These are phyloP conservation scores for Leccinum huronense DNA, from an alignment of 1,284 basidiomycete species.

Conservation along the genomic window DNA sequence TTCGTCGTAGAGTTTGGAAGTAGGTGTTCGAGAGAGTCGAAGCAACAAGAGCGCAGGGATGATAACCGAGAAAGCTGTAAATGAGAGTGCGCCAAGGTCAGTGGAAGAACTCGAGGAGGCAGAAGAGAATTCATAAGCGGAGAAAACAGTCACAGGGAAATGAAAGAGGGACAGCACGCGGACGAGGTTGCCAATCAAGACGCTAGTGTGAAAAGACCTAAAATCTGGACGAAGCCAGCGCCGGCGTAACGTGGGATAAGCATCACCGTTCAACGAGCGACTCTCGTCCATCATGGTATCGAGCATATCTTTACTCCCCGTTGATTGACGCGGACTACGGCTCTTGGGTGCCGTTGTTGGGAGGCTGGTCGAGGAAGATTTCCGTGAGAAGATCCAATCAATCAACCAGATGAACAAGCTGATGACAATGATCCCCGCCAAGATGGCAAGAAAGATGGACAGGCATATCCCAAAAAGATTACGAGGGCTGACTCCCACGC, in stretches of 20 bases:
- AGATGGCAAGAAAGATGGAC: constrained; percentile 77
- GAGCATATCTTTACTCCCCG: constrained; percentile 51
- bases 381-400: constrained; percentile 53
- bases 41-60: constrained; percentile 75
- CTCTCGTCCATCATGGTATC: constrained; percentile 53
- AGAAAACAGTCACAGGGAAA: constrained; percentile 90
- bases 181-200: constrained; percentile 86
- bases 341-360: constrained; percentile 38
- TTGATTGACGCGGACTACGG: constrained; percentile 54
- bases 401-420: constrained; percentile 72
- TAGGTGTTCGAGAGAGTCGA: constrained; percentile 76
- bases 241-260: constrained; percentile 33
- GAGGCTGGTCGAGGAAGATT: constrained; percentile 29
- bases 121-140: constrained; percentile 57
- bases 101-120: constrained; percentile 46
- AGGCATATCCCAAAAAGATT: constrained; percentile 87
- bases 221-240: constrained; percentile 65
- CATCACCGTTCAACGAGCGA: constrained; percentile 47
- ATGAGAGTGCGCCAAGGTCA: constrained; percentile 71
- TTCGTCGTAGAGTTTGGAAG: constrained; percentile 92
- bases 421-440: constrained; percentile 68
- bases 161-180: constrained; percentile 91
- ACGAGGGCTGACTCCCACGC: constrained; percentile 76
- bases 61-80: constrained; percentile 76
- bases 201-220: constrained; percentile 72